phyloP scores from a whole-genome alignment of 1,139 yeast species.

The Spencermartinsiella ligniputridi region DNA sequence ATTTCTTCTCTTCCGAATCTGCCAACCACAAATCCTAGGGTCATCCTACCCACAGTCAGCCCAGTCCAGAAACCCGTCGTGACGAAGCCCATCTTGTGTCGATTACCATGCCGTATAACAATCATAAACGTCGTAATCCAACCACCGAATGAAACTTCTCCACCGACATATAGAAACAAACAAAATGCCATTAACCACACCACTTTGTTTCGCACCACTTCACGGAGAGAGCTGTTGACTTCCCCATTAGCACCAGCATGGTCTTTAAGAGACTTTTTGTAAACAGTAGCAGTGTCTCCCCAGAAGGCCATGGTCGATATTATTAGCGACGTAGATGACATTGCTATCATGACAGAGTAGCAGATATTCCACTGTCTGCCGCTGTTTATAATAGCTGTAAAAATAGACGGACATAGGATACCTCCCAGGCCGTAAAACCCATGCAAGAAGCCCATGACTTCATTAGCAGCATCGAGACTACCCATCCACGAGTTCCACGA shows the following conservation, averaged over 20 bases:
- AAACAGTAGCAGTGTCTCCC: slow-evolving; percentile 17
- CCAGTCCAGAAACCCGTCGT: slow-evolving; percentile 75
- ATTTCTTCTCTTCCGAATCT: slow-evolving; percentile 20
- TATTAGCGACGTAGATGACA: slow-evolving; percentile 31
- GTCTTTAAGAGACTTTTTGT: slow-evolving; percentile 8
- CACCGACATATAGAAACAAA: slow-evolving; percentile 60
- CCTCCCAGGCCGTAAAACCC: slow-evolving; percentile 64
- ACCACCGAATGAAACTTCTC: slow-evolving; percentile 64
- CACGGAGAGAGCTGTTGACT: background rate
- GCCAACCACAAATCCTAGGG: slow-evolving; percentile 36
- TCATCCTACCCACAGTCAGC: slow-evolving; percentile 54
- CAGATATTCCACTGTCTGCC: slow-evolving; percentile 51
- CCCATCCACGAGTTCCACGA: slow-evolving; percentile 56
- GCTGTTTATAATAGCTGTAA: slow-evolving; percentile 46
- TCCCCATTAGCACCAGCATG: background rate
- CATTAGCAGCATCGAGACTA: slow-evolving; percentile 44
- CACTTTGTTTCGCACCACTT: slow-evolving; percentile 39
- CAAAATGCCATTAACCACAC: slow-evolving; percentile 55
- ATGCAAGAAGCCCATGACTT: slow-evolving; percentile 50
- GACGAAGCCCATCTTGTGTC: slow-evolving; percentile 51
- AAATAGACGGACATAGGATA: slow-evolving; percentile 51
- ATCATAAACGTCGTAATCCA: slow-evolving; percentile 65
- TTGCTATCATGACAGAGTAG: slow-evolving; percentile 46
- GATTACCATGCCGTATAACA: slow-evolving; percentile 48
- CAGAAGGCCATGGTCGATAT: slow-evolving; percentile 18